Percentiles rank a stretch among this genome's conserved stretches.
These are phyloP conservation scores for Ganoderma meredithae DNA, from an alignment of 1,284 basidiomycete species.

Conservation along the genomic window DNA sequence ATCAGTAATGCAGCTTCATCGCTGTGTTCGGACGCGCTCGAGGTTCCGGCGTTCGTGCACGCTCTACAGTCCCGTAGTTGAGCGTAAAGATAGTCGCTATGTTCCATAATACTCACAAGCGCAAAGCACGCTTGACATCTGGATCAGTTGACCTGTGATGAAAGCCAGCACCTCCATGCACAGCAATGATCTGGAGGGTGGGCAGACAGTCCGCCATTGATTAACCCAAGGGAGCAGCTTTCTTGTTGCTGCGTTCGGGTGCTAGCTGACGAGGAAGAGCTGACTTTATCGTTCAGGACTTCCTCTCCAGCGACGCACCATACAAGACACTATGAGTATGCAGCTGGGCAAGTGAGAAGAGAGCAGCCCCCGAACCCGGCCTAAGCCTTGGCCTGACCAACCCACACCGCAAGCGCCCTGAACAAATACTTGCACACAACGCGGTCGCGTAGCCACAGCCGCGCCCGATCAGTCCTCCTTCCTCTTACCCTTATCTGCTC, in stretches of 20 bases:
- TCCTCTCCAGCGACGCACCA: not conserved
- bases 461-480: conserved; percentile 19
- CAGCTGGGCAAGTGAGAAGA: not conserved
- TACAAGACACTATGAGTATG: not conserved
- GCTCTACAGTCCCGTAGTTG: conserved; percentile 46
- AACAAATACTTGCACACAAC: conserved; percentile 34
- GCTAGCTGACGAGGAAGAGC: not conserved
- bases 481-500: conserved; percentile 1
- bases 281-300: not conserved
- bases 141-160: conserved; percentile 54
- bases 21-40: conserved; percentile 26
- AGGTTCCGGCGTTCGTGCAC: conserved; percentile 48
- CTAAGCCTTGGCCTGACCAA: too few species aligned
- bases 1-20: conserved; percentile 47
- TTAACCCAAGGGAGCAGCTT: not conserved
- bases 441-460: conserved; percentile 34
- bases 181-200: conserved; percentile 48
- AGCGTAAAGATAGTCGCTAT: not conserved
- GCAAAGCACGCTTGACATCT: conserved; percentile 59
- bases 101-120: conserved; percentile 48
- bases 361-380: too few species aligned
- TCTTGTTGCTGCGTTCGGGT: not conserved
- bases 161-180: conserved; percentile 75
- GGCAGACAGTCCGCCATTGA: not conserved
- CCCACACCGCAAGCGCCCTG: conserved; percentile 1